Evolutionary conservation across 228 moss, liverwort and hornwort genomes (phyloP).

Genomic region (Sphagnum magellanicum): DNA sequence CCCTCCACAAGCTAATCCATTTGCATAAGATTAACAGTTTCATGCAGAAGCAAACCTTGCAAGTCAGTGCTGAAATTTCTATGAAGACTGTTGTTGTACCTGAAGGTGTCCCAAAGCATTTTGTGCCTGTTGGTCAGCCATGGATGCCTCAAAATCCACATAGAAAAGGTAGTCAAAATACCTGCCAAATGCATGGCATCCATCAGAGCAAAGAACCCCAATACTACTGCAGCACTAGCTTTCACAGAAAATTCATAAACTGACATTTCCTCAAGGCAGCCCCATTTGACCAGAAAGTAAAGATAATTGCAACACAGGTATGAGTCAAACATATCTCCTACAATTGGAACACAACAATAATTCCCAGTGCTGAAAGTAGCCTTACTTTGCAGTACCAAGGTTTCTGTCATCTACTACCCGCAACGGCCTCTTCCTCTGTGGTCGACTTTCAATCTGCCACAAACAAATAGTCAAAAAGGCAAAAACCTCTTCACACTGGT

Average conservation of each 20-base stretch:
- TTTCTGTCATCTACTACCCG: constrained; percentile 98
- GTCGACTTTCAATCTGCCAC: constrained; percentile 95
- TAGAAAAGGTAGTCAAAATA: constrained; percentile 99
- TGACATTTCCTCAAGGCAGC: background rate
- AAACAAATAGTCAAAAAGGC: background rate
- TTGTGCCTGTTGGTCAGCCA: constrained; percentile 91
- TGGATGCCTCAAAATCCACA: constrained; percentile 96
- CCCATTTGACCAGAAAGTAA: background rate
- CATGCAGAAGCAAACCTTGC: background rate
- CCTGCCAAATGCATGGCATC: constrained; percentile 26
- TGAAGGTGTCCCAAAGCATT: constrained; percentile 94
- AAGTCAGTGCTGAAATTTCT: background rate
- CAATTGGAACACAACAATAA: background rate
- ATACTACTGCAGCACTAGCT: background rate
- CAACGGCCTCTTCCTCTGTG: constrained; percentile 88
- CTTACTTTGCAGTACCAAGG: constrained; percentile 90
- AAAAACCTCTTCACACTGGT: background rate
- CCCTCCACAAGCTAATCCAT: background rate
- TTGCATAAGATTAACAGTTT: background rate
- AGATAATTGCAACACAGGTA: background rate
- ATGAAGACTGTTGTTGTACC: constrained; percentile 18
- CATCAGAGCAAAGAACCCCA: background rate
- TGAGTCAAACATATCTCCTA: background rate
- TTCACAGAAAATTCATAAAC: background rate
- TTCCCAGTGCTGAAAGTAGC: background rate